Conservation (phyloP, 75 land plant genomes). For the Sequoiadendron giganteum region DNA sequence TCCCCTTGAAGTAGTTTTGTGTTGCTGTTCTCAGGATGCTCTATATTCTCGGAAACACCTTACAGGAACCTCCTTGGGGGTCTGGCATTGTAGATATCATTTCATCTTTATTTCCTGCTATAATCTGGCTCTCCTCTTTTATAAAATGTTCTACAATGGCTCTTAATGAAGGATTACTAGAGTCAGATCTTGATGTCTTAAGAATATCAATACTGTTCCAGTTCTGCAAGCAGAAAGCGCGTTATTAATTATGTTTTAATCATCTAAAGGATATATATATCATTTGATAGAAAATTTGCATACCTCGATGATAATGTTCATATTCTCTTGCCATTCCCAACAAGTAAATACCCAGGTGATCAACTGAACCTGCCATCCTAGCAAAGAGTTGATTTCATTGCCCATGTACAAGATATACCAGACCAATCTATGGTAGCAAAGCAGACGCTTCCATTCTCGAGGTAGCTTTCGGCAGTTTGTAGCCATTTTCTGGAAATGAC, state of each 20-base stretch:
- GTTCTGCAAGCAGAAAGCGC: not conserved
- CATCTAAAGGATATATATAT: not conserved
- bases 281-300: not conserved
- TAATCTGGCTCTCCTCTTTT: not conserved
- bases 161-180: not conserved
- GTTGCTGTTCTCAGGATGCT: too few species aligned
- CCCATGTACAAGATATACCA: not conserved
- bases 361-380: not conserved
- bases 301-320: not conserved
- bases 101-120: too few species aligned
- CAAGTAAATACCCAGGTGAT: not conserved
- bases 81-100: too few species aligned
- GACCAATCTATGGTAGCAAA: not conserved
- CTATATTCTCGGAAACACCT: too few species aligned
- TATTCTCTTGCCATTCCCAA: not conserved
- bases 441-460: not conserved
- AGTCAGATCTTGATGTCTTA: not conserved
- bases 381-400: not conserved
- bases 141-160: not conserved
- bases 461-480: not conserved
- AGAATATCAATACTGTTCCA: not conserved
- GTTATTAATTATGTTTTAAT: not conserved
- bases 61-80: too few species aligned
- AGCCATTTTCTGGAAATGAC: not conserved
- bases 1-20: too few species aligned